A percentile compares a stretch with the other conserved stretches of the same genome.
These are phyloP conservation scores for Letharia columbiana DNA, from an alignment of 495 filamentous ascomycete genomes.

Conservation along the genomic window DNA sequence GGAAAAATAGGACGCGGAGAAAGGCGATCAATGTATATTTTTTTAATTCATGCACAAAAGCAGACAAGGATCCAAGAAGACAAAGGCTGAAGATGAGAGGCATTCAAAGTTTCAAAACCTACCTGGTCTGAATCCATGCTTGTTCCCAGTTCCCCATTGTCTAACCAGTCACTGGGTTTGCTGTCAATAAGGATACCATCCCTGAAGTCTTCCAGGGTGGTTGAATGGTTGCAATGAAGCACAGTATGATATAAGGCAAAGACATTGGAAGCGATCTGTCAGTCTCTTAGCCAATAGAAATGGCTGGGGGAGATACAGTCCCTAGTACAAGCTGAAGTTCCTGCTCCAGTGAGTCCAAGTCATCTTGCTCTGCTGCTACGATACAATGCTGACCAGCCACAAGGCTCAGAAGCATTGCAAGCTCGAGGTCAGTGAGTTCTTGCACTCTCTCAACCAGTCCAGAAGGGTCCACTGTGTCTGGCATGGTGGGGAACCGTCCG, in stretches of 20 bases:
- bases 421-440: constrained; percentile 75
- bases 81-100: background rate
- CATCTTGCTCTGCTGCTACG: constrained; percentile 58
- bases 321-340: constrained; percentile 60
- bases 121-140: constrained; percentile 8
- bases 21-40: background rate
- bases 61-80: background rate
- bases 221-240: constrained; percentile 61
- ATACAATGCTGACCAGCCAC: constrained; percentile 78
- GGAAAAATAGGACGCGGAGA: background rate
- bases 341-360: constrained; percentile 54
- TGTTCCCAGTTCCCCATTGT: background rate
- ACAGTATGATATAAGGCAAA: constrained; percentile 62
- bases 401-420: constrained; percentile 75
- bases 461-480: constrained; percentile 48
- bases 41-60: background rate
- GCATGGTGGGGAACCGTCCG: background rate
- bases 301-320: background rate
- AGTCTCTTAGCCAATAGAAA: constrained; percentile 17
- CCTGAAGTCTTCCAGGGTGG: constrained; percentile 71
- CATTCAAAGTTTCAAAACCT: background rate
- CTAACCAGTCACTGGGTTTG: background rate
- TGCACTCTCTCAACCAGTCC: constrained; percentile 56
- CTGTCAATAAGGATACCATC: constrained; percentile 50
- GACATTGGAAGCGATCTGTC: constrained; percentile 54